Conservation (phyloP, 2,329 filamentous ascomycete species). For the Talaromyces marneffei region DNA sequence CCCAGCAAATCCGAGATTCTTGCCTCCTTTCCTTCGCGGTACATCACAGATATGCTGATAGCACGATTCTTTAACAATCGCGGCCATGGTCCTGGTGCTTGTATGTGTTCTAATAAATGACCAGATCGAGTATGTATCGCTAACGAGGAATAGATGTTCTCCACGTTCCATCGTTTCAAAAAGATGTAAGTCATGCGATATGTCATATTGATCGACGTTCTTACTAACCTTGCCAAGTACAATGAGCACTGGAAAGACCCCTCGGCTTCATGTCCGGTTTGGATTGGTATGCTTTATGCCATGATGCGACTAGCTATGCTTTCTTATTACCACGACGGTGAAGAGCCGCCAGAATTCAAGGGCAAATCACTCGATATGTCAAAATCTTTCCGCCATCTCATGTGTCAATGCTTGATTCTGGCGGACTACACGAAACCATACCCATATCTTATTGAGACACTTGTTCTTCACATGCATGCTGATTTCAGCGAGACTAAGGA, state of each 20-base stretch:
- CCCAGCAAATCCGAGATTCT: conserved; percentile 72
- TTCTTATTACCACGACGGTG: conserved; percentile 56
- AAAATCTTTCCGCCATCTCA: conserved; percentile 45
- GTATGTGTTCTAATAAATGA: conserved; percentile 37
- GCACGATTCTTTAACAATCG: conserved; percentile 85
- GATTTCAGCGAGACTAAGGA: conserved; percentile 56
- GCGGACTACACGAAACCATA: conserved; percentile 61
- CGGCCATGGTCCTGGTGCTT: conserved; percentile 57
- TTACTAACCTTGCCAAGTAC: conserved; percentile 41
- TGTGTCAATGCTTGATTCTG: conserved; percentile 57
- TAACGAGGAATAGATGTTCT: conserved; percentile 53
- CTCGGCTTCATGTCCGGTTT: conserved; percentile 52
- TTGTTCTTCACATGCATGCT: conserved; percentile 57
- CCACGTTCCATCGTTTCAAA: conserved; percentile 78
- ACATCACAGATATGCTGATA: conserved; percentile 76
- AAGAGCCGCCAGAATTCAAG: conserved; percentile 58
- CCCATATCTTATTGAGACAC: conserved; percentile 54
- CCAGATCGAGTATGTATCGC: background rate
- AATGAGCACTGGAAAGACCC: conserved; percentile 58
- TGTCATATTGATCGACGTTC: background rate
- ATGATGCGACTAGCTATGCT: conserved; percentile 62
- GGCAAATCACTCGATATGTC: conserved; percentile 49
- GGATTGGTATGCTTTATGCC: conserved; percentile 57
- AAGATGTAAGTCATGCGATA: conserved; percentile 47
- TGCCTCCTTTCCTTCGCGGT: conserved; percentile 70